These are phyloP conservation scores for Mimosa pudica DNA, from an alignment of 306 rosid genomes.

Conservation along the genomic window DNA sequence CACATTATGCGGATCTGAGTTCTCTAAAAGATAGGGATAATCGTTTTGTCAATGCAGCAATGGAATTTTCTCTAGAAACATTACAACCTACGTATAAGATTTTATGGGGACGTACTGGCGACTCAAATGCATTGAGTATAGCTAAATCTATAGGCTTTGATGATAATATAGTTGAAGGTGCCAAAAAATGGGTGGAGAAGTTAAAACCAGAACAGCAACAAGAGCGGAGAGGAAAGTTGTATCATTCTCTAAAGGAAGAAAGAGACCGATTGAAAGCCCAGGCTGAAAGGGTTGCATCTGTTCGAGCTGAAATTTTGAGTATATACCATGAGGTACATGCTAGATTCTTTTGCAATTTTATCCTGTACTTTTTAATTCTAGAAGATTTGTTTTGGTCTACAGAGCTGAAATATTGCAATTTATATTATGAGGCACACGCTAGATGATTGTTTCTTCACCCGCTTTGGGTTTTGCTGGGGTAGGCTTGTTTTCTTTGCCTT, in stretches of 20 bases:
- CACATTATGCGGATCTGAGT: conserved; percentile 92
- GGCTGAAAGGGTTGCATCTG: conserved; percentile 62
- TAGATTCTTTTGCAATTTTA: conserved; percentile 29
- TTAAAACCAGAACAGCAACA: conserved; percentile 83
- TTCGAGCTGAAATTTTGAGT: conserved; percentile 62
- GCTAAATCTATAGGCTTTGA: conserved; percentile 85
- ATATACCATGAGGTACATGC: conserved; percentile 70
- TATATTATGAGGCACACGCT: no score
- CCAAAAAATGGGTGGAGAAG: conserved; percentile 71
- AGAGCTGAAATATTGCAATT: background rate
- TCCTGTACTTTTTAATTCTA: conserved; percentile 29
- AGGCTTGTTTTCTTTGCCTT: no score
- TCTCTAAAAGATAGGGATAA: conserved; percentile 69
- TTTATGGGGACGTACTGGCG: conserved; percentile 91
- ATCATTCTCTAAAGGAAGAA: conserved; percentile 73
- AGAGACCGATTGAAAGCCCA: conserved; percentile 69
- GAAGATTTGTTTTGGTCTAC: conserved; percentile 21
- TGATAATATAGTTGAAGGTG: conserved; percentile 57
- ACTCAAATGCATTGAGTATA: conserved; percentile 86
- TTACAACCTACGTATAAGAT: conserved; percentile 81
- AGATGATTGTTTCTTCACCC: no score
- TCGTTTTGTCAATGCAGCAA: conserved; percentile 84
- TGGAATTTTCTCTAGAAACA: conserved; percentile 81
- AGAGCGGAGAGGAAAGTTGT: conserved; percentile 76
- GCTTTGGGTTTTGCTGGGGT: no score